Evolutionary conservation across 2,329 filamentous ascomycete species (phyloP), one percentile per base, ranked within the genome.

Genomic region (Emydomyces testavorans): DNA sequence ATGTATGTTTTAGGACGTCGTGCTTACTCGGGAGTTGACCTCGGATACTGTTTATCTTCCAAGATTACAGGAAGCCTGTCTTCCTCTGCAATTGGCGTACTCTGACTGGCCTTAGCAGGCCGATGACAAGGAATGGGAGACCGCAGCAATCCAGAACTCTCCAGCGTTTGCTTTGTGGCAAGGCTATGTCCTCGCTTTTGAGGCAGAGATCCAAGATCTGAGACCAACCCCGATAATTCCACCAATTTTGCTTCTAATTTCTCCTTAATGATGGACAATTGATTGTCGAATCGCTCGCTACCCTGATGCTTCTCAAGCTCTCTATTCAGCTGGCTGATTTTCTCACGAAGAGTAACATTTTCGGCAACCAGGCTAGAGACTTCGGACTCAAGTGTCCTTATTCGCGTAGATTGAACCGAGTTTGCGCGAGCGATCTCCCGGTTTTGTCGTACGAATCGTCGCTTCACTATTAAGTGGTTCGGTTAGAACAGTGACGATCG

Each of bases 351-450:
- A 2, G 72, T 68, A 16, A 80, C 65, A 54, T 82, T 82, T 50
- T 82, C 77, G 23, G 73, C 68, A 34, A 80, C 67, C 7, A 82
- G 67, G 42, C 76, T 71, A 32, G 76, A 74, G 32, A 77, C 70
- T 57, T 82, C 78, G n/a, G 71, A 69, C 59, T 82, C 78, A 43
- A 82, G 70, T 48, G 69, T 74, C 50, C 79, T 76, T 50, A 82
- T 82, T 40, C 77, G 77, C 41, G 80, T 68, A 3, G 77, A 80
- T 60, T 82, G 79, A 48, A 72, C 73, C 5, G 79, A 81, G 58
- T 82, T 82, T 52, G 71, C 76, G 54, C 76, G 72, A 50, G 78
- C 78, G 50, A 82, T 76, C 59, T 82, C 79, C 55, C 79, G 76
- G 59, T 82, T 82, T 60, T 82, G 79, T 48, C 79, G 68, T 53